Evolutionary conservation across 1,284 basidiomycete genomes (phyloP).

Genomic region (Cystobasidium sp.): DNA sequence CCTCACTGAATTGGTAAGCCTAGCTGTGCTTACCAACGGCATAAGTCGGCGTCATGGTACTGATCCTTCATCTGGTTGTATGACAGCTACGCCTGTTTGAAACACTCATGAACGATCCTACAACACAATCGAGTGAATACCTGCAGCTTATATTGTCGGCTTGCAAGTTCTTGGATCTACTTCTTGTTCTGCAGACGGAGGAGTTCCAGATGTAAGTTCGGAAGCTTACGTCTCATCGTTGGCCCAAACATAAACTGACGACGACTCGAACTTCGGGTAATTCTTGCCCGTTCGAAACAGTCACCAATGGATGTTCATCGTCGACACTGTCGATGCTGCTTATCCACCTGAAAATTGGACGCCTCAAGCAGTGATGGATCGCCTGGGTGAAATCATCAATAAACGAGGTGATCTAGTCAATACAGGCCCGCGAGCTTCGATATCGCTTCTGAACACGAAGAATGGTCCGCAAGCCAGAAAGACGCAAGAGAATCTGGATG

Average conservation of each 20-base stretch:
- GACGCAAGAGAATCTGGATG: slow-evolving; percentile 2
- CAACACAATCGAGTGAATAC: slow-evolving; percentile 76
- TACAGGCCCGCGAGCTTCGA: slow-evolving; percentile 15
- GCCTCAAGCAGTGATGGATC: slow-evolving; percentile 87
- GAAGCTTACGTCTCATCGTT: too few species aligned
- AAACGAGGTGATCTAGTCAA: slow-evolving; percentile 13
- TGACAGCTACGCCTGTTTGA: slow-evolving; percentile 65
- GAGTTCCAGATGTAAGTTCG: slow-evolving; percentile 94
- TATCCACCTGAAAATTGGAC: slow-evolving; percentile 81
- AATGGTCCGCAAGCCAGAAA: slow-evolving; percentile 4
- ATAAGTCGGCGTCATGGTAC: slow-evolving; percentile 4
- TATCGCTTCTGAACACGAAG: slow-evolving; percentile 30
- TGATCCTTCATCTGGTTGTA: background rate
- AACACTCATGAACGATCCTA: slow-evolving; percentile 59
- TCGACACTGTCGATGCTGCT: slow-evolving; percentile 93
- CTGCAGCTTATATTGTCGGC: slow-evolving; percentile 81
- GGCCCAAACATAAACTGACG: too few species aligned
- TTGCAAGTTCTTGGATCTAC: slow-evolving; percentile 89
- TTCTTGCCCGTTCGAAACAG: too few species aligned
- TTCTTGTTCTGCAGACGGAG: slow-evolving; percentile 89
- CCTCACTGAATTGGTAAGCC: slow-evolving; percentile 82
- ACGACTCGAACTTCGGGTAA: too few species aligned
- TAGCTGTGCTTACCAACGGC: background rate
- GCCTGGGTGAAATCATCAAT: slow-evolving; percentile 73
- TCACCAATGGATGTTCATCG: slow-evolving; percentile 98